These are phyloP conservation scores for Sphagnum fallax DNA, from an alignment of 228 moss, liverwort and hornwort genomes.

Conservation along the genomic window DNA sequence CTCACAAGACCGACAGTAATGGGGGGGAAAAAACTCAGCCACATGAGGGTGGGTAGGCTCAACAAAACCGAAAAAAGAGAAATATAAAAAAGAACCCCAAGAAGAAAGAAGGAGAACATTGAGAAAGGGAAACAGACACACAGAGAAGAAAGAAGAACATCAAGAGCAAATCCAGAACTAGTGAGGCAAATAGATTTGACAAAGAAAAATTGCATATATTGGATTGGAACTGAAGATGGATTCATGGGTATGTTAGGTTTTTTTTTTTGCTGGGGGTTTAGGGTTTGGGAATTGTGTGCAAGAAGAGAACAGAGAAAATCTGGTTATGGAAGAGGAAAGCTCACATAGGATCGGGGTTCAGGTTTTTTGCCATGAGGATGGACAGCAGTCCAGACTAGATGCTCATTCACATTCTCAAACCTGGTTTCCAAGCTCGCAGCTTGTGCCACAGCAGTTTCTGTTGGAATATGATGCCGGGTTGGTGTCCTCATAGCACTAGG, in stretches of 20 bases:
- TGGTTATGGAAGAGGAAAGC: slow-evolving; percentile 9
- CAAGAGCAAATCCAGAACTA: not conserved
- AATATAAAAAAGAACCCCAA: too few species aligned
- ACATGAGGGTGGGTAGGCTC: too few species aligned
- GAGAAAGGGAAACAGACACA: too few species aligned
- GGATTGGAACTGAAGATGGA: not conserved
- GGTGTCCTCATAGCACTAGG: slow-evolving; percentile 29
- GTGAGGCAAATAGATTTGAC: not conserved
- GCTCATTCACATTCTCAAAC: slow-evolving; percentile 49
- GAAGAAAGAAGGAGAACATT: too few species aligned
- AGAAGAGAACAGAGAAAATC: not conserved
- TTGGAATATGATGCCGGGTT: not conserved
- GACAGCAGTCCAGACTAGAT: slow-evolving; percentile 53
- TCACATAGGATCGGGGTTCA: slow-evolving; percentile 70
- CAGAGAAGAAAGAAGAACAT: not conserved
- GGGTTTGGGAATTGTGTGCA: not conserved
- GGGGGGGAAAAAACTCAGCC: too few species aligned
- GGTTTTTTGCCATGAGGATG: slow-evolving; percentile 60
- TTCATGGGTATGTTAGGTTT: not conserved
- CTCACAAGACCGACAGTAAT: too few species aligned
- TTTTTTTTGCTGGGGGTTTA: too few species aligned
- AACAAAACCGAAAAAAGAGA: too few species aligned
- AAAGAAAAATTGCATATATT: not conserved
- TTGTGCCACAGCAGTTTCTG: slow-evolving; percentile 13
- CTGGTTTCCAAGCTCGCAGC: slow-evolving; percentile 48